A percentile compares a stretch with the other conserved stretches of the same genome.
phyloP scores from a whole-genome alignment of 2,329 filamentous ascomycete species.

The Fusarium napiforme region DNA sequence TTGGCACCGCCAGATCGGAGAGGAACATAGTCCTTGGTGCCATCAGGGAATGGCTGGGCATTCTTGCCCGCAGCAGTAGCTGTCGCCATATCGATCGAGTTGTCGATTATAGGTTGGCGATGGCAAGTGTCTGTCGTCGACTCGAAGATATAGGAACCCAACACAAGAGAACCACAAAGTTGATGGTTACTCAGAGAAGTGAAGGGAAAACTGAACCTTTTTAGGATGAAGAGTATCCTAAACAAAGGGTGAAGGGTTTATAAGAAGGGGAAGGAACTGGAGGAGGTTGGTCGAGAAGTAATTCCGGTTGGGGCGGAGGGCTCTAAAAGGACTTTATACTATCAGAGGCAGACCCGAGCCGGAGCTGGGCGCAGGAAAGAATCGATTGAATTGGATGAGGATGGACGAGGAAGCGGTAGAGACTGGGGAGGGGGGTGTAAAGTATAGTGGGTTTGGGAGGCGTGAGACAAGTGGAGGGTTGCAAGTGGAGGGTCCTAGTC shows the following conservation, averaged over 20 bases:
- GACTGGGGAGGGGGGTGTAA: slow-evolving; percentile 29
- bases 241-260: slow-evolving; percentile 13
- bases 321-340: slow-evolving; percentile 45
- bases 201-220: slow-evolving; percentile 28
- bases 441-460: slow-evolving; percentile 27
- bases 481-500: slow-evolving; percentile 25
- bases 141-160: slow-evolving; percentile 15
- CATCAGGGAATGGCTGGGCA: slow-evolving; percentile 59
- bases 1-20: slow-evolving; percentile 48
- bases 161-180: slow-evolving; percentile 36
- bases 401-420: slow-evolving; percentile 30
- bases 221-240: slow-evolving; percentile 34
- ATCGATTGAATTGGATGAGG: slow-evolving; percentile 26
- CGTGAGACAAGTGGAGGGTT: slow-evolving; percentile 41
- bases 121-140: slow-evolving; percentile 32
- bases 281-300: slow-evolving; percentile 27
- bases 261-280: slow-evolving; percentile 12
- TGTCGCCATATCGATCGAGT: slow-evolving; percentile 49
- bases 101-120: slow-evolving; percentile 11
- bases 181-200: slow-evolving; percentile 30
- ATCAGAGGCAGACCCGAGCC: slow-evolving; percentile 40
- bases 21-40: slow-evolving; percentile 66
- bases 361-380: slow-evolving; percentile 32
- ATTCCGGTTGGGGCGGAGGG: slow-evolving; percentile 40
- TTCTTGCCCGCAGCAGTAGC: slow-evolving; percentile 52